phyloP scores from a whole-genome alignment of 1,284 basidiomycete genomes.

The Puccinia novopanici region DNA sequence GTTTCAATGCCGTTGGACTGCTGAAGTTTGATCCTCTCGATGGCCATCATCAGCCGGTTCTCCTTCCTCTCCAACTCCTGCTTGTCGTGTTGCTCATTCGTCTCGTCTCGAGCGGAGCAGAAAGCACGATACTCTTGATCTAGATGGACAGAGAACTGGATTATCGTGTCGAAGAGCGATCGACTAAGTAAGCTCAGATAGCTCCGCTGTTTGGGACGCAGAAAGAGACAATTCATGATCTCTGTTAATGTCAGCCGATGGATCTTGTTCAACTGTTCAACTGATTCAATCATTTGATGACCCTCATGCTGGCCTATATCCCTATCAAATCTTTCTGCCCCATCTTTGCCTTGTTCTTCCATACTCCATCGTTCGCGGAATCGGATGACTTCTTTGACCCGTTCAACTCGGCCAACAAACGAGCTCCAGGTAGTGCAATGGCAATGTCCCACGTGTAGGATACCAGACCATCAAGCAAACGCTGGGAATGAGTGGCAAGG shows the following conservation, averaged over 20 bases:
- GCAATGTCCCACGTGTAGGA: constrained; percentile 48
- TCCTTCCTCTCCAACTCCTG: neutral
- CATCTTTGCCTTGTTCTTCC: neutral
- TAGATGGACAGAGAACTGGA: constrained; percentile 25
- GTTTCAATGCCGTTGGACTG: neutral
- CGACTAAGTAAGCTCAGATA: constrained; percentile 14
- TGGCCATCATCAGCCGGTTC: neutral
- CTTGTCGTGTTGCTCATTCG: neutral
- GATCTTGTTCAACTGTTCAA: constrained; percentile 23
- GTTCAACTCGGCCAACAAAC: constrained; percentile 24
- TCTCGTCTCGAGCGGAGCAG: neutral
- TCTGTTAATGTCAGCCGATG: constrained; percentile 32
- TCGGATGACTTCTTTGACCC: neutral
- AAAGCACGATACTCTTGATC: neutral
- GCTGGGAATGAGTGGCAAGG: constrained; percentile 27
- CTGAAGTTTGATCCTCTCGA: constrained; percentile 13
- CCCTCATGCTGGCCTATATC: neutral
- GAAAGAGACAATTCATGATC: constrained; percentile 37
- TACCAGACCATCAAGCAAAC: constrained; percentile 30
- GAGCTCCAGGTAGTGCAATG: constrained; percentile 21
- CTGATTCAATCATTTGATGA: neutral
- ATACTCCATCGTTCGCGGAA: constrained; percentile 7
- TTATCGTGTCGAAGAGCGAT: constrained; percentile 37
- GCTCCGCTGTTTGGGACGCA: constrained; percentile 28
- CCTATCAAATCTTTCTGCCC: neutral